Percentiles rank a stretch among this genome's conserved stretches.
phyloP scores from a whole-genome alignment of 345 rosid species.

The Hibiscus trionum region DNA sequence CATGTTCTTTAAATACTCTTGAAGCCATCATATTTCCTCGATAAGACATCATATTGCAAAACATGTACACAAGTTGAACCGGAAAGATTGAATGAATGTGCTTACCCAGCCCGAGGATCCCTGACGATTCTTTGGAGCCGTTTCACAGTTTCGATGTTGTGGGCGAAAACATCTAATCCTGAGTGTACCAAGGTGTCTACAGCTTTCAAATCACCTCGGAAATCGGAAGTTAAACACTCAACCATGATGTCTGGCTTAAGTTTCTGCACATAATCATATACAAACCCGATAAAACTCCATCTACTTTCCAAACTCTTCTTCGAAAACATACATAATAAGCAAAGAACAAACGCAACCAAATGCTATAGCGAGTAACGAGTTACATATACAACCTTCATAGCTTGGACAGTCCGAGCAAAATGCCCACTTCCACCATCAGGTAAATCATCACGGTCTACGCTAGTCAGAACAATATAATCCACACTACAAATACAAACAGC shows the following conservation, averaged over 20 bases:
- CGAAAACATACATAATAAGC: background rate
- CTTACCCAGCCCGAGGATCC: conserved; percentile 98
- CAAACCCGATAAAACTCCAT: conserved; percentile 4
- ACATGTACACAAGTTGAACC: background rate
- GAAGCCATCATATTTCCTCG: background rate
- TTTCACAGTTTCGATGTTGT: conserved; percentile 90
- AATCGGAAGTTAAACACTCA: conserved; percentile 96
- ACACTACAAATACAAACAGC: conserved; percentile 40
- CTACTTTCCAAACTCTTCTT: background rate
- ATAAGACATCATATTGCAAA: background rate
- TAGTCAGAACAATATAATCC: conserved; percentile 93
- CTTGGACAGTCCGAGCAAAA: conserved; percentile 86
- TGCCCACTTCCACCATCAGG: conserved; percentile 99
- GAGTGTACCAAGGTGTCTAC: conserved; percentile 69
- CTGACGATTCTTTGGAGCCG: conserved; percentile 91
- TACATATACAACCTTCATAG: conserved; percentile 62
- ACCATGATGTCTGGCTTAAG: conserved; percentile 91
- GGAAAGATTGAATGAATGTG: background rate
- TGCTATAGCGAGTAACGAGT: background rate
- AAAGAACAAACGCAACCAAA: background rate
- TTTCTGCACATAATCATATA: conserved; percentile 36
- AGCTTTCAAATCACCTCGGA: conserved; percentile 82
- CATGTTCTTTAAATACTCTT: background rate
- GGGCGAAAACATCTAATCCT: conserved; percentile 94
- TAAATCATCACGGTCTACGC: conserved; percentile 96